These are phyloP conservation scores for Pugionium dolabratum DNA, from an alignment of 345 rosid species.

Conservation along the genomic window DNA sequence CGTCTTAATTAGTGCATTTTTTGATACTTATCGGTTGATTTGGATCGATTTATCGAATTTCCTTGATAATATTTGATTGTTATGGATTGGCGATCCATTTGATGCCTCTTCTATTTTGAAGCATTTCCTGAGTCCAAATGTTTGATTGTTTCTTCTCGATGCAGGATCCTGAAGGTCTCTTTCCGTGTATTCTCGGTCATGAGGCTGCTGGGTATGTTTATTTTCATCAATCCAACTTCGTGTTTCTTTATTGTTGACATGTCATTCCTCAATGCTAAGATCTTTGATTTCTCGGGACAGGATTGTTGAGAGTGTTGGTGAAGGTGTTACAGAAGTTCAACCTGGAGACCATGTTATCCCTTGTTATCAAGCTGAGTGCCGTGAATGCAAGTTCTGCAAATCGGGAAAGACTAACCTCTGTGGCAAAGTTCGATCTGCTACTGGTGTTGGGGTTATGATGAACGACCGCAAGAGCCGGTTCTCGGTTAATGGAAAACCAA, in stretches of 20 bases:
- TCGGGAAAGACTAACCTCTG: conserved; percentile 98
- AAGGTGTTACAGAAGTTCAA: conserved; percentile 90
- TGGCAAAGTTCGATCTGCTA: conserved; percentile 86
- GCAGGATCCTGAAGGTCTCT: conserved; percentile 94
- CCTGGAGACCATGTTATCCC: conserved; percentile 97
- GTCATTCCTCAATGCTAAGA: not conserved
- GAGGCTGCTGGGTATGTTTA: conserved; percentile 90
- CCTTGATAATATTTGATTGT: not conserved
- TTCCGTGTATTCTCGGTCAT: conserved; percentile 96
- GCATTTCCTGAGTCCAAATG: not conserved
- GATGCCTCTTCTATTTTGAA: not conserved
- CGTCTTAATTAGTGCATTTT: not conserved
- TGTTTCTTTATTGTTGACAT: conserved; percentile 1
- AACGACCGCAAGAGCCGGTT: conserved; percentile 82
- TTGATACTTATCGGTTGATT: not conserved
- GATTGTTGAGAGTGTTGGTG: conserved; percentile 97
- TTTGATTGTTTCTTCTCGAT: conserved; percentile 27
- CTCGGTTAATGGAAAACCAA: conserved; percentile 80
- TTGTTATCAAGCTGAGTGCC: conserved; percentile 98
- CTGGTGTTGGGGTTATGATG: conserved; percentile 98
- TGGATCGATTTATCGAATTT: not conserved
- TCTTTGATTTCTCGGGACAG: conserved; percentile 38
- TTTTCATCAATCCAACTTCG: conserved; percentile 7
- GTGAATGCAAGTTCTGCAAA: conserved; percentile 96
- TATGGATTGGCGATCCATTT: not conserved